phyloP scores from a whole-genome alignment of 192 early-diverging fungal genomes.

The Gryganskiella cystojenkinii region DNA sequence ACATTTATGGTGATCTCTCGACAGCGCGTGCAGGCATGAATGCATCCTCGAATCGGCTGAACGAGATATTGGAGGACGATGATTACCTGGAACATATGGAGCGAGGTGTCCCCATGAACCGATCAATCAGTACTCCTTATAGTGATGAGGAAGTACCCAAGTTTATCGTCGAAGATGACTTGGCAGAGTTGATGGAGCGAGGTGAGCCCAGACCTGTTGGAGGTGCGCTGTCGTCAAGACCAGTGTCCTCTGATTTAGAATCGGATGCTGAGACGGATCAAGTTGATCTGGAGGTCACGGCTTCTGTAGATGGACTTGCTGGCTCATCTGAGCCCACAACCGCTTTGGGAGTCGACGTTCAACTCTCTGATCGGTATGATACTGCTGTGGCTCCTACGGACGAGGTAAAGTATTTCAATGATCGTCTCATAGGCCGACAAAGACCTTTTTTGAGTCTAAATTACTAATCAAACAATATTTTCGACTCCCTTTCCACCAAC shows the following conservation, averaged over 20 bases:
- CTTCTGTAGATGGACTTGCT: too few species aligned
- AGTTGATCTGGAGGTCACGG: too few species aligned
- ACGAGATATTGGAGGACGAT: conserved; percentile 45
- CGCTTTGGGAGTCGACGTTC: too few species aligned
- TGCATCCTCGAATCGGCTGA: conserved; percentile 36
- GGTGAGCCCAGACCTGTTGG: conserved; percentile 16
- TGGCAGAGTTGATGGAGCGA: conserved; percentile 44
- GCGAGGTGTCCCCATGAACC: conserved; percentile 44
- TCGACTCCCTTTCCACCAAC: too few species aligned
- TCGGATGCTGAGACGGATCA: not conserved
- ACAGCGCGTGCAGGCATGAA: conserved; percentile 20
- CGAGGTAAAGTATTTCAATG: too few species aligned
- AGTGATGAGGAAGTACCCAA: conserved; percentile 40
- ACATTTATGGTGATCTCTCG: conserved; percentile 43
- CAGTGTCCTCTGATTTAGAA: not conserved
- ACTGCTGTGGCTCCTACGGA: too few species aligned
- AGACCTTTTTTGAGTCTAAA: too few species aligned
- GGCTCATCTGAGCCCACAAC: too few species aligned
- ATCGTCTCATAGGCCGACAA: too few species aligned
- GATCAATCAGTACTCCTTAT: conserved; percentile 45
- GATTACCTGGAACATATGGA: conserved; percentile 52
- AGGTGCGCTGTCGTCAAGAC: not conserved
- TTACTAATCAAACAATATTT: too few species aligned
- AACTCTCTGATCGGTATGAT: too few species aligned
- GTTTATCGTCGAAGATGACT: conserved; percentile 40